Conservation (phyloP, 129 eudicot genomes). For the Saussurea involucrata region DNA sequence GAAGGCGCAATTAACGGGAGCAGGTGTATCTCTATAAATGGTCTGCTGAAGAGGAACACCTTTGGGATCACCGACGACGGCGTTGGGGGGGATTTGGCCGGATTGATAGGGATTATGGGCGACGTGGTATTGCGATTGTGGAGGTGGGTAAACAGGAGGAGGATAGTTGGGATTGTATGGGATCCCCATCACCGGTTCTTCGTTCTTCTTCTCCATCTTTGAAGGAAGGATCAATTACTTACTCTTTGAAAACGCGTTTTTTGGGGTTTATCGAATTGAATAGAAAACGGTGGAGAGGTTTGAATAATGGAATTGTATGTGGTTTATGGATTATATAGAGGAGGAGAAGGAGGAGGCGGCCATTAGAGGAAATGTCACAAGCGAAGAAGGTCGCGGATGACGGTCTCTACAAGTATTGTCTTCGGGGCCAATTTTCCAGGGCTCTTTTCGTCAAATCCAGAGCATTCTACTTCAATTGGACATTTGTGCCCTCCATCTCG, state of each 20-base stretch:
- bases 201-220: conserved; percentile 36
- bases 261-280: not conserved
- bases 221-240: not conserved
- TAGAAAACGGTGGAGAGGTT: not conserved
- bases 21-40: conserved; percentile 84
- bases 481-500: not conserved
- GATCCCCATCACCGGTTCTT: conserved; percentile 69
- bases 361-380: conserved; percentile 11
- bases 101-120: conserved; percentile 51
- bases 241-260: conserved; percentile 8
- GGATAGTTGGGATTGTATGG: conserved; percentile 54
- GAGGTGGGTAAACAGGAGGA: conserved; percentile 13
- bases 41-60: conserved; percentile 90
- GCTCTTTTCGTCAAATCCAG: not conserved
- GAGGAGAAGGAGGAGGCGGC: not conserved
- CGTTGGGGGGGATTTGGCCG: conserved; percentile 69
- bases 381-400: conserved; percentile 17
- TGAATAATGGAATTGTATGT: not conserved
- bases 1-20: conserved; percentile 71
- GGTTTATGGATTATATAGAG: conserved; percentile 6
- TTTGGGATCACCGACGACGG: conserved; percentile 79
- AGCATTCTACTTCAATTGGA: not conserved
- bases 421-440: not conserved
- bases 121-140: conserved; percentile 47
- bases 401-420: conserved; percentile 13